Evolutionary conservation across 768 basidiomycete genomes (phyloP).

Genomic region (Wakefieldia striispora): DNA sequence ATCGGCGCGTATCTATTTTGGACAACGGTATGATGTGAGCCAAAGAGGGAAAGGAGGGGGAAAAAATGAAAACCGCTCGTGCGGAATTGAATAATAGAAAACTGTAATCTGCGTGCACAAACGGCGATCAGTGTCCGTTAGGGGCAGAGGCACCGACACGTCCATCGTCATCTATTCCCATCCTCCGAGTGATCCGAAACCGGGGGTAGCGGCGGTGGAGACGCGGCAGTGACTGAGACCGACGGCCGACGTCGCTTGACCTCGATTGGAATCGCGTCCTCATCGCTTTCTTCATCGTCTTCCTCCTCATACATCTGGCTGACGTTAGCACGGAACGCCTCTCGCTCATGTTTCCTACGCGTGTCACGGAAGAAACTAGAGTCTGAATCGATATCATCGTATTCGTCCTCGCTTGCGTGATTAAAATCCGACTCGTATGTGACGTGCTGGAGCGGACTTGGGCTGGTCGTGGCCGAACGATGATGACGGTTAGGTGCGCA

Average conservation of each 20-base stretch:
- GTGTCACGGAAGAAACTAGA: constrained; percentile 35
- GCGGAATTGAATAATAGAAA: constrained; percentile 15
- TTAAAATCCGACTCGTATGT: constrained; percentile 31
- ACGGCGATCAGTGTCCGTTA: constrained; percentile 13
- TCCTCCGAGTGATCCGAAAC: constrained; percentile 20
- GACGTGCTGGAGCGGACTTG: constrained; percentile 39
- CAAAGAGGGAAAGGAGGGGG: constrained; percentile 7
- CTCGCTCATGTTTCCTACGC: constrained; percentile 21
- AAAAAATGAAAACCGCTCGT: not conserved
- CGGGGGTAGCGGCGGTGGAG: constrained; percentile 27
- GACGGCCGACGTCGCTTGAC: constrained; percentile 36
- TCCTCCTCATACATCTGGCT: constrained; percentile 33
- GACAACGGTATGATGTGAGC: constrained; percentile 15
- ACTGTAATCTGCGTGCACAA: constrained; percentile 17
- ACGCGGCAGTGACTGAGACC: constrained; percentile 25
- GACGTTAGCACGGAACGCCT: constrained; percentile 29
- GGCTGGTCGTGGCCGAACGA: constrained; percentile 36
- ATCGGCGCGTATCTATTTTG: constrained; percentile 21
- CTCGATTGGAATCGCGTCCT: constrained; percentile 34
- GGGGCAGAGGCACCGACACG: not conserved
- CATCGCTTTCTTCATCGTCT: constrained; percentile 36
- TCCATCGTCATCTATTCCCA: constrained; percentile 8
- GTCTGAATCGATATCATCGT: constrained; percentile 33
- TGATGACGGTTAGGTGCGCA: constrained; percentile 21
- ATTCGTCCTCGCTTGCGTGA: constrained; percentile 29